phyloP scores from a whole-genome alignment of 805 yeast genomes.

The Saccharomycopsis schoenii region DNA sequence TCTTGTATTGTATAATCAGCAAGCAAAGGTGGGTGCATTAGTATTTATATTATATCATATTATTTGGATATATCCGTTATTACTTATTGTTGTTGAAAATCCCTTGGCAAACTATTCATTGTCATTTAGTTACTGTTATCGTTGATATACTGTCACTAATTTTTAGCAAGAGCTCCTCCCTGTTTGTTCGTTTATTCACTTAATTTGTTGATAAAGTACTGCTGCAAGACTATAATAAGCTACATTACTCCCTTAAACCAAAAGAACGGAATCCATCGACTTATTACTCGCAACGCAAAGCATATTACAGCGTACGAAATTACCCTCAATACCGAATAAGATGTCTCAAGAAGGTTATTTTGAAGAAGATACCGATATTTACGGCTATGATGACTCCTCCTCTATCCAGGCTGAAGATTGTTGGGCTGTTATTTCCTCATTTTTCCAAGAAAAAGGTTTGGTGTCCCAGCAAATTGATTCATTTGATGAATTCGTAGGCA shows the following conservation, averaged over 20 bases:
- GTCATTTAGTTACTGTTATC: no score
- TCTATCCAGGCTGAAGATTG: constrained; percentile 96
- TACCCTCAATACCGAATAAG: neutral
- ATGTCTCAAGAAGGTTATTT: neutral
- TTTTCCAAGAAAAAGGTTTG: constrained; percentile 91
- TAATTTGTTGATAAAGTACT: no score
- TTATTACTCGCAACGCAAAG: no score
- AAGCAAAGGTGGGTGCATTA: neutral
- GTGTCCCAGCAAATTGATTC: constrained; percentile 98
- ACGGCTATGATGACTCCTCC: constrained; percentile 54
- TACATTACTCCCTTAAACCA: no score
- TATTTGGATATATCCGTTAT: neutral
- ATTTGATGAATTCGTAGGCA: constrained; percentile 93
- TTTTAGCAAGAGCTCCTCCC: no score
- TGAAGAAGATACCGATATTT: constrained; percentile 46
- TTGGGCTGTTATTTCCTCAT: constrained; percentile 96
- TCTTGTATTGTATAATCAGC: neutral
- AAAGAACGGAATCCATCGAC: no score
- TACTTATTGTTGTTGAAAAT: neutral
- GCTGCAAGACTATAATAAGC: no score
- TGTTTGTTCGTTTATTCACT: no score
- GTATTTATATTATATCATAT: neutral
- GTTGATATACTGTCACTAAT: no score
- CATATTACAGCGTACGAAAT: no score
- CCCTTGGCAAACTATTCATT: no score